Evolutionary conservation across 1,284 basidiomycete genomes (phyloP).

Genomic region (Cryptococcus sp.): DNA sequence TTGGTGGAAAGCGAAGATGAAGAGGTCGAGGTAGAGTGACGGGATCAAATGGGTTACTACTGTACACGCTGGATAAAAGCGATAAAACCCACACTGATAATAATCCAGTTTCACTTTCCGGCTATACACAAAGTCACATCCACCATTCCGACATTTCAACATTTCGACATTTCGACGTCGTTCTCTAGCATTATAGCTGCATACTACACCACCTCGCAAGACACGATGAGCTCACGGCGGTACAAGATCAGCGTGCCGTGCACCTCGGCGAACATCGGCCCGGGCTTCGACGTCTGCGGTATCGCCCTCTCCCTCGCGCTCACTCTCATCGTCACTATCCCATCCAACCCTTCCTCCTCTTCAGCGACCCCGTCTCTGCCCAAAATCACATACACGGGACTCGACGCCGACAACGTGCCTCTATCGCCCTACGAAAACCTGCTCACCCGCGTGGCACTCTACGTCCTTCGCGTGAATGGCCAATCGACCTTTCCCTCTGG

Average conservation of each 20-base stretch:
- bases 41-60: background rate
- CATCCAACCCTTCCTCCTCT: conserved; percentile 41
- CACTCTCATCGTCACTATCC: conserved; percentile 68
- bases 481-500: conserved; percentile 74
- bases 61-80: background rate
- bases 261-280: conserved; percentile 97
- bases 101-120: background rate
- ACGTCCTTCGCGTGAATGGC: conserved; percentile 86
- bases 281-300: conserved; percentile 98
- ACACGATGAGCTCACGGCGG: conserved; percentile 28
- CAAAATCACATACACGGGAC: conserved; percentile 75
- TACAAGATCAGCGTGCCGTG: conserved; percentile 82
- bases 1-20: background rate
- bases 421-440: conserved; percentile 96
- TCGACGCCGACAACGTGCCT: conserved; percentile 88
- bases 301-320: conserved; percentile 90
- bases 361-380: conserved; percentile 57
- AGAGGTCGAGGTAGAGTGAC: background rate
- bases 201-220: background rate
- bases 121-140: background rate
- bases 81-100: background rate
- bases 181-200: background rate
- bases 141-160: background rate
- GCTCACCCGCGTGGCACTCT: conserved; percentile 95
- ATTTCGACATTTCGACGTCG: background rate